These are phyloP conservation scores for Porodaedalea pini DNA, from an alignment of 1,284 basidiomycete species.

Conservation along the genomic window DNA sequence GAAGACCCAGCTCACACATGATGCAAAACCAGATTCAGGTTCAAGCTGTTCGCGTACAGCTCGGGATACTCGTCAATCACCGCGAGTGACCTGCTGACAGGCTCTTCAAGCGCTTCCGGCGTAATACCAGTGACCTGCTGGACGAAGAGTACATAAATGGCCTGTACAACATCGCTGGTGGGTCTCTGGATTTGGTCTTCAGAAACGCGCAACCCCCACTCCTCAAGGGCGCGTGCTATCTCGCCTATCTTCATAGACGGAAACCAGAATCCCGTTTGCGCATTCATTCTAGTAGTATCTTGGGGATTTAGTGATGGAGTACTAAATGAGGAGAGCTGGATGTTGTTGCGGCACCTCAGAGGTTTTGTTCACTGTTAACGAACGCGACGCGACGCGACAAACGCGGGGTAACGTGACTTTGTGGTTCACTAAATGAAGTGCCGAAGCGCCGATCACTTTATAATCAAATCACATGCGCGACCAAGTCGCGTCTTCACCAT, in stretches of 20 bases:
- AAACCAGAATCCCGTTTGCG: conserved; percentile 46
- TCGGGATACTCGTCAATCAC: conserved; percentile 59
- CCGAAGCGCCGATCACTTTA: neutral
- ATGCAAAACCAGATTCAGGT: conserved; percentile 59
- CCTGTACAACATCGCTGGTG: conserved; percentile 64
- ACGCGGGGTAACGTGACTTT: neutral
- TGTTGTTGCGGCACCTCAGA: too few relatives aligned
- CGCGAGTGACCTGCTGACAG: conserved; percentile 53
- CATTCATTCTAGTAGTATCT: conserved; percentile 28
- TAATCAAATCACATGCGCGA: neutral
- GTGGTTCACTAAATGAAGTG: neutral
- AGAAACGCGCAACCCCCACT: conserved; percentile 63
- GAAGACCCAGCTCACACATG: conserved; percentile 49
- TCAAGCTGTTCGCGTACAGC: conserved; percentile 53
- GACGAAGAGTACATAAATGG: conserved; percentile 65
- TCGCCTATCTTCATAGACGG: conserved; percentile 61
- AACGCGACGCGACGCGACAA: neutral
- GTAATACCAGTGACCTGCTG: conserved; percentile 66
- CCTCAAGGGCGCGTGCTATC: conserved; percentile 56
- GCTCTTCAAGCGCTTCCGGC: conserved; percentile 55
- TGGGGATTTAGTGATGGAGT: neutral
- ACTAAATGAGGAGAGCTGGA: neutral
- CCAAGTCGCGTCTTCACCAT: neutral
- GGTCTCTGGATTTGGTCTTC: conserved; percentile 70
- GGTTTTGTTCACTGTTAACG: neutral